A percentile compares a stretch with the other conserved stretches of the same genome.
phyloP scores from a whole-genome alignment of 371 early-diverging fungal genomes.

The Zancudomyces culisetae region DNA sequence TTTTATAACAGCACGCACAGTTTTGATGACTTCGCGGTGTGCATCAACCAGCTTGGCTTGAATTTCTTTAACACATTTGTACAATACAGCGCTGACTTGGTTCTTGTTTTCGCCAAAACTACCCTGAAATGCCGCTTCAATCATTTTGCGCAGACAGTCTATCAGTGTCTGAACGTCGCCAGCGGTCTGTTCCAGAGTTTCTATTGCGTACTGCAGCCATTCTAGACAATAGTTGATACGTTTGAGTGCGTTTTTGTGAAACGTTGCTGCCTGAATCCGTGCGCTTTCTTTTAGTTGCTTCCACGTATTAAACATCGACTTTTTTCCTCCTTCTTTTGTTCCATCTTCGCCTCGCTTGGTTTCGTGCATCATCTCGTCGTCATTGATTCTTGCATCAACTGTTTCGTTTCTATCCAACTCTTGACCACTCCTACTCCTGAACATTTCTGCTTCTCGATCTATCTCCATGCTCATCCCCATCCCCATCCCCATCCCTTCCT shows the following conservation, averaged over 20 bases:
- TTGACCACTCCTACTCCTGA: constrained; percentile 1
- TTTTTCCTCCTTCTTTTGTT: background rate
- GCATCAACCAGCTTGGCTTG: constrained; percentile 28
- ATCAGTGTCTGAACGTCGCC: constrained; percentile 42
- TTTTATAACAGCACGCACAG: constrained; percentile 69
- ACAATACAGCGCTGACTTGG: background rate
- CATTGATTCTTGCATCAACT: background rate
- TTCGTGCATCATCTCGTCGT: too few relatives aligned
- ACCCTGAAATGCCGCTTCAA: background rate
- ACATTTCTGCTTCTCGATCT: constrained; percentile 9
- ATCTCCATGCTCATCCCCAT: constrained; percentile 5
- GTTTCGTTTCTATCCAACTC: background rate
- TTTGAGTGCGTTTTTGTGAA: constrained; percentile 62
- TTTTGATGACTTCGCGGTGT: constrained; percentile 66
- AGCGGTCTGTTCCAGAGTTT: constrained; percentile 65
- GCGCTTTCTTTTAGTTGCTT: constrained; percentile 49
- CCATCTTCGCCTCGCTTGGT: too few relatives aligned
- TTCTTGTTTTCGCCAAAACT: background rate
- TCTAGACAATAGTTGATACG: constrained; percentile 56
- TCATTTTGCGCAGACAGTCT: constrained; percentile 23
- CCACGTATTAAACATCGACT: constrained; percentile 27
- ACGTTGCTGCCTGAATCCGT: constrained; percentile 35
- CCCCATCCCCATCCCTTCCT: background rate
- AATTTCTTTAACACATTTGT: constrained; percentile 9
- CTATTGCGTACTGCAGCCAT: constrained; percentile 70